Evolutionary conservation across 2,329 filamentous ascomycete genomes (phyloP), one percentile per base, ranked within the genome.

Genomic region (Hypoxylon sp.): DNA sequence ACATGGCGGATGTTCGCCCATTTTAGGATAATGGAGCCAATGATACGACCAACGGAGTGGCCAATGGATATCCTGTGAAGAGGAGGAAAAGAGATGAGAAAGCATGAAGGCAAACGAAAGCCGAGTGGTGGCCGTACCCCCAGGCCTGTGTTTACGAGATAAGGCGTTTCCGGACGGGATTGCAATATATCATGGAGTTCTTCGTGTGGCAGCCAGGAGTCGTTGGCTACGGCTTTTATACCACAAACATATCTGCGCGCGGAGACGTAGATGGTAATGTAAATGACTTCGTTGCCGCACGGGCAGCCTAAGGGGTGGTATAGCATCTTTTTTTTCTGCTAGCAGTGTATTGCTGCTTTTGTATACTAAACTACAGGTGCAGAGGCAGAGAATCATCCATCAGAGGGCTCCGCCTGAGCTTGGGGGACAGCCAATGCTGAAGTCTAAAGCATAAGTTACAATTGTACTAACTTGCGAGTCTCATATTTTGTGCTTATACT

Each of bases 1-100:
- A 94, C 77, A 50, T 66, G 13, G 74, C 72, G 50, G 81, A 83
- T 60, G 54, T 73, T 35, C 76, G 79, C 46, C 73, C 71, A 56
- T 69, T 68, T 26, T 74, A 71, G 71, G 29, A 10, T 37, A 26
- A 59, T 63, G 50, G 10, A 31, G n/a, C 37, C 10, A 37, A n/a
- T 26, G 47, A 22, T 39, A 31, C n/a, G 42, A 10, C 35, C 37
- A 9, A 17, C 10, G 26, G 19, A 44, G 33, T 37, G 24, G 5
- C 26, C 17, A 1, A 29, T 35, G 8, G 50, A 31, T 17, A 44
- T 19, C 39, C 17, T 19, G n/a, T 44, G 31, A 55, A 26, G 33
- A 42, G 14, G 39, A n/a, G 11, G 24, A 37, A 19, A 29, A 44
- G 29, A 2, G 17, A 33, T 14, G 50, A 9, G 13, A 33, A 46